Percentiles rank a stretch among this genome's conserved stretches.
These are phyloP conservation scores for Chlamydomonas urium DNA, from an alignment of 139 green algal genomes.

Conservation along the genomic window DNA sequence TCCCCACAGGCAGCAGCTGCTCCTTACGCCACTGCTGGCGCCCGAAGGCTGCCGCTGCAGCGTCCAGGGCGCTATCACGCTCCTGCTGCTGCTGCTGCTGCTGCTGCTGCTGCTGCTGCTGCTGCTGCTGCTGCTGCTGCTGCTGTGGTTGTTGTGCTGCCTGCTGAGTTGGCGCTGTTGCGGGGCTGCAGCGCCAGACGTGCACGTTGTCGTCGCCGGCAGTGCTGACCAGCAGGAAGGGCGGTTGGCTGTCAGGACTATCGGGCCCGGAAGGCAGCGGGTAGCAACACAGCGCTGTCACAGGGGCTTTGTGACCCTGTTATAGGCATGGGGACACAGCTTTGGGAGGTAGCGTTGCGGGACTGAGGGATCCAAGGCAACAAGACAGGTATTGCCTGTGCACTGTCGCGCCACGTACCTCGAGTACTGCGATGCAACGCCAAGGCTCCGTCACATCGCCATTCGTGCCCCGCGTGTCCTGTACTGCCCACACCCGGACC, in stretches of 20 bases:
- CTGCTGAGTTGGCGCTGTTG: too few species aligned
- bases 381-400: too few species aligned
- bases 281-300: slow-evolving; percentile 48
- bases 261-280: slow-evolving; percentile 15
- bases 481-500: slow-evolving; percentile 57
- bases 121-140: too few species aligned
- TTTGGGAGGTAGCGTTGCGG: too few species aligned
- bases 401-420: slow-evolving; percentile 7
- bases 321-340: too few species aligned
- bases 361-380: too few species aligned
- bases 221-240: slow-evolving; percentile 34
- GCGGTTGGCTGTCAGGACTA: too few species aligned
- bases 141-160: too few species aligned
- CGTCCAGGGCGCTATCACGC: neutral
- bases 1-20: slow-evolving; percentile 40
- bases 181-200: slow-evolving; percentile 12
- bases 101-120: too few species aligned
- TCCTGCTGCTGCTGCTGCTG: too few species aligned
- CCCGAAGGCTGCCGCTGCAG: slow-evolving; percentile 11
- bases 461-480: neutral
- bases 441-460: neutral
- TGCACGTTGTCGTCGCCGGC: slow-evolving; percentile 8
- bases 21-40: slow-evolving; percentile 30
- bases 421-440: slow-evolving; percentile 1
- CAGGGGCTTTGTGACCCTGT: slow-evolving; percentile 44